These are phyloP conservation scores for Aspergillus fumigatiaffinis DNA, from an alignment of 2,329 filamentous ascomycete species.

Conservation along the genomic window DNA sequence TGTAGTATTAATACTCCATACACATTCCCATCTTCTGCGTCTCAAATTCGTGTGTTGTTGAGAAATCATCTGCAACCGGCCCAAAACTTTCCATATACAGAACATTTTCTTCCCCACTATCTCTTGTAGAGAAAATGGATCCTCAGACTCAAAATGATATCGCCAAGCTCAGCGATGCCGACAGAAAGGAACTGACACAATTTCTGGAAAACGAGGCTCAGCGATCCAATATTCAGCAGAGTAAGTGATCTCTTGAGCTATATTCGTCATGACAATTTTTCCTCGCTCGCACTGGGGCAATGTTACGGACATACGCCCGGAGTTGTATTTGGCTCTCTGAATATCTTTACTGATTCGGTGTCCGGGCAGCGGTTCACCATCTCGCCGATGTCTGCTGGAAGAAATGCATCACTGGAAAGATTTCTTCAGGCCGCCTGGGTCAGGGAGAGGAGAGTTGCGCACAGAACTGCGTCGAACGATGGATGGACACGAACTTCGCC, in stretches of 20 bases:
- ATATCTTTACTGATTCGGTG: conserved; percentile 6
- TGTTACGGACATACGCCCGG: background rate
- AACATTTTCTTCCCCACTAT: background rate
- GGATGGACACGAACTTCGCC: conserved; percentile 80
- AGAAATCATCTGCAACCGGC: background rate
- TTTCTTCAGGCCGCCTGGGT: conserved; percentile 70
- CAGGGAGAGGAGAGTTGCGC: conserved; percentile 76
- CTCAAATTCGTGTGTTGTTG: background rate
- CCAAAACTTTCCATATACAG: background rate
- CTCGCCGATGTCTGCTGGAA: conserved; percentile 83
- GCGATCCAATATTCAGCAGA: conserved; percentile 60
- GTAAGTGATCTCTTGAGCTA: conserved; percentile 31
- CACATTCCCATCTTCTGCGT: background rate
- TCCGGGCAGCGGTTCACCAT: conserved; percentile 56
- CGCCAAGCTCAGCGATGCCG: conserved; percentile 70
- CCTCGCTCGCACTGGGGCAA: background rate
- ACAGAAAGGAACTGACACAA: conserved; percentile 83
- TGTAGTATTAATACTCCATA: background rate
- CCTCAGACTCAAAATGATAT: conserved; percentile 53
- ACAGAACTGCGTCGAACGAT: conserved; percentile 88
- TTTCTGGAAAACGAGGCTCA: conserved; percentile 82
- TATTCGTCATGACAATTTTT: background rate
- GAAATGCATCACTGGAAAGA: conserved; percentile 77
- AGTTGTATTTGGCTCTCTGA: background rate
- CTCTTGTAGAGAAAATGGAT: conserved; percentile 27